Conservation (phyloP, 2,329 filamentous ascomycete genomes). For the Epichloe coenophiala region DNA sequence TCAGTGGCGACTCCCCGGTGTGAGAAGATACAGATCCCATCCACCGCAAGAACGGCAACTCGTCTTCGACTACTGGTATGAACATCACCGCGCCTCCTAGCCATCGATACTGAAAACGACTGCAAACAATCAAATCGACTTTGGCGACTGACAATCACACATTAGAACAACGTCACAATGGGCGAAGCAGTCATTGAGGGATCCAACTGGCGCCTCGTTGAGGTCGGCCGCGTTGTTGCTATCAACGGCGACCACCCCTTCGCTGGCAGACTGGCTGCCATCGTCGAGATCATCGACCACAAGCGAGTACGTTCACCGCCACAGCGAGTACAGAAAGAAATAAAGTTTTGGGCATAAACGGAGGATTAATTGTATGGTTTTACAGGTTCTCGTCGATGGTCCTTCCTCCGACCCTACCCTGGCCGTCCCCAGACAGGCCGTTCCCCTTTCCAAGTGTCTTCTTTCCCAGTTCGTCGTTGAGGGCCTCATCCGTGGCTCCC, state of each 20-base stretch:
- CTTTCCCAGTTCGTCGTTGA: conserved; percentile 82
- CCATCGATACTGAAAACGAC: neutral
- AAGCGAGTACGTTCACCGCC: conserved; percentile 80
- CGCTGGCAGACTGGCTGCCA: conserved; percentile 76
- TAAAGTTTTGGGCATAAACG: neutral
- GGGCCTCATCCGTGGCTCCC: conserved; percentile 73
- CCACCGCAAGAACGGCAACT: conserved; percentile 23
- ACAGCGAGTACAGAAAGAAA: neutral
- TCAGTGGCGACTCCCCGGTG: conserved; percentile 25
- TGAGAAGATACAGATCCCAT: conserved; percentile 23
- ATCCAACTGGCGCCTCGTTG: conserved; percentile 87
- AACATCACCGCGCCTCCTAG: conserved; percentile 10
- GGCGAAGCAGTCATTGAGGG: conserved; percentile 70
- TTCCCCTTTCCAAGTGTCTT: conserved; percentile 69
- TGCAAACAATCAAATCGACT: conserved; percentile 1
- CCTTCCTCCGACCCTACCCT: conserved; percentile 69
- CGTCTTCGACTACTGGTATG: conserved; percentile 27
- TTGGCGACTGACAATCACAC: conserved; percentile 19
- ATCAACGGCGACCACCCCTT: conserved; percentile 67
- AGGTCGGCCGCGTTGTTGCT: conserved; percentile 95
- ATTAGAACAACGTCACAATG: conserved; percentile 56
- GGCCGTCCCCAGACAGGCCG: conserved; percentile 74
- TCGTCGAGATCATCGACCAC: conserved; percentile 99
- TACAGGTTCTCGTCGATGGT: conserved; percentile 88
- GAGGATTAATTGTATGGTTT: conserved; percentile 3